phyloP scores from a whole-genome alignment of 2,329 filamentous ascomycete species.

The Sordariomycetes sp. region DNA sequence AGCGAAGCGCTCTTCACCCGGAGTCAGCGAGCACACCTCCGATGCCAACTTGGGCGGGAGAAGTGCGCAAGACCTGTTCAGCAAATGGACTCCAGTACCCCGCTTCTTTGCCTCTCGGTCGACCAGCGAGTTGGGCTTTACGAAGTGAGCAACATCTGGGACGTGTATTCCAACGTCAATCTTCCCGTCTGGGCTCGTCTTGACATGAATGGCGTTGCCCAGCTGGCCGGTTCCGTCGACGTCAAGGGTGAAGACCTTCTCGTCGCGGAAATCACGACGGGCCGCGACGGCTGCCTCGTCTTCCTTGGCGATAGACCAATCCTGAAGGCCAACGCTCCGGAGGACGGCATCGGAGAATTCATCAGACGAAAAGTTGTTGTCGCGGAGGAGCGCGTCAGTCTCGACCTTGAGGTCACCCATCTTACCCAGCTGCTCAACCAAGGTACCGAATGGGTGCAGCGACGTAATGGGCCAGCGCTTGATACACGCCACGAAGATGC shows the following conservation, averaged over 20 bases:
- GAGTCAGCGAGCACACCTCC: constrained; percentile 78
- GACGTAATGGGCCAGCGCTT: constrained; percentile 99
- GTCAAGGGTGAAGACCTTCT: constrained; percentile 87
- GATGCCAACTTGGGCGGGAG: constrained; percentile 76
- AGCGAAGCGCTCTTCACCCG: constrained; percentile 81
- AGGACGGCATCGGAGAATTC: constrained; percentile 96
- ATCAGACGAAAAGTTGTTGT: constrained; percentile 97
- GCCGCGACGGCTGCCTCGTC: constrained; percentile 61
- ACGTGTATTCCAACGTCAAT: constrained; percentile 94
- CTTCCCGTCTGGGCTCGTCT: constrained; percentile 69
- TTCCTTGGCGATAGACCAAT: constrained; percentile 82
- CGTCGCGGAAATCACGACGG: constrained; percentile 82
- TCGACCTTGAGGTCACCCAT: constrained; percentile 98
- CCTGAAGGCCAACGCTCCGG: constrained; percentile 82
- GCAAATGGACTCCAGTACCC: constrained; percentile 87
- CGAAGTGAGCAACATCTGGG: constrained; percentile 89
- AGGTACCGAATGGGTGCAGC: constrained; percentile 94
- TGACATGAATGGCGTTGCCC: constrained; percentile 88
- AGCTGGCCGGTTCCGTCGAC: constrained; percentile 80
- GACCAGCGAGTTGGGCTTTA: constrained; percentile 90
- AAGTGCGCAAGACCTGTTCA: constrained; percentile 81
- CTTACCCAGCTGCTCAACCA: constrained; percentile 91
- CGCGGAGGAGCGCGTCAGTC: constrained; percentile 88
- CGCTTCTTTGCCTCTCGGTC: constrained; percentile 98
- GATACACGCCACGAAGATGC: constrained; percentile 97